Evolutionary conservation across 2,329 filamentous ascomycete genomes (phyloP).

Genomic region (Exophiala bonariae): DNA sequence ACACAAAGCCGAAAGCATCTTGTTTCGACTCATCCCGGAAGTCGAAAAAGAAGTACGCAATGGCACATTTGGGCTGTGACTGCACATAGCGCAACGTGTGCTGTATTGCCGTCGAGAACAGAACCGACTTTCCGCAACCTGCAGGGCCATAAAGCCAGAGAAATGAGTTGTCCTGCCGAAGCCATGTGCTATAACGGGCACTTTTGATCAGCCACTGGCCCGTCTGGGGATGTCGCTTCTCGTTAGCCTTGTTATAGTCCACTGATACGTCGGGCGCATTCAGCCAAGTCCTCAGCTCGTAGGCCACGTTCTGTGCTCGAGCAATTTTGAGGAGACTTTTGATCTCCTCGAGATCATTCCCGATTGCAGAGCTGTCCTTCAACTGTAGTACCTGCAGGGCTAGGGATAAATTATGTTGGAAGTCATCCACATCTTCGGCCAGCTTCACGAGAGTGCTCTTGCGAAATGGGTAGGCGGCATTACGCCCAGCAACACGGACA

Average conservation of each 20-base stretch:
- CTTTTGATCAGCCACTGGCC: conserved; percentile 33
- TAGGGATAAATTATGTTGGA: conserved; percentile 32
- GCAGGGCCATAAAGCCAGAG: conserved; percentile 33
- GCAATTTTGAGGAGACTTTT: conserved; percentile 30
- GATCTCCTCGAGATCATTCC: conserved; percentile 31
- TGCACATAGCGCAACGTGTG: conserved; percentile 15
- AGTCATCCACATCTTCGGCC: conserved; percentile 37
- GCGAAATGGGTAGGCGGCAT: conserved; percentile 34
- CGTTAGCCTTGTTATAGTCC: conserved; percentile 34
- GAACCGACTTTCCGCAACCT: conserved; percentile 33
- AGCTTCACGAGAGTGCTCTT: conserved; percentile 41
- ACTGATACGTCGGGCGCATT: conserved; percentile 37
- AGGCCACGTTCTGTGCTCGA: conserved; percentile 31
- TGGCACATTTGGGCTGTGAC: conserved; percentile 13
- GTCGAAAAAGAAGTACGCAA: conserved; percentile 30
- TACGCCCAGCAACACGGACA: conserved; percentile 16
- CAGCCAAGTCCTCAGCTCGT: conserved; percentile 31
- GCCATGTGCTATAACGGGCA: conserved; percentile 25
- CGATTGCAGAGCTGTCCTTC: conserved; percentile 25
- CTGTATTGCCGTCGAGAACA: conserved; percentile 32
- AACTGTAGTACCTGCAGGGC: conserved; percentile 36
- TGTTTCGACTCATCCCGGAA: conserved; percentile 31
- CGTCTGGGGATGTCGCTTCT: conserved; percentile 34
- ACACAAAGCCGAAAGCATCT: conserved; percentile 26
- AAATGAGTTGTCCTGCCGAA: conserved; percentile 27